These are phyloP conservation scores for Myrmaecium sp. DNA, from an alignment of 2,329 filamentous ascomycete genomes.

Conservation along the genomic window DNA sequence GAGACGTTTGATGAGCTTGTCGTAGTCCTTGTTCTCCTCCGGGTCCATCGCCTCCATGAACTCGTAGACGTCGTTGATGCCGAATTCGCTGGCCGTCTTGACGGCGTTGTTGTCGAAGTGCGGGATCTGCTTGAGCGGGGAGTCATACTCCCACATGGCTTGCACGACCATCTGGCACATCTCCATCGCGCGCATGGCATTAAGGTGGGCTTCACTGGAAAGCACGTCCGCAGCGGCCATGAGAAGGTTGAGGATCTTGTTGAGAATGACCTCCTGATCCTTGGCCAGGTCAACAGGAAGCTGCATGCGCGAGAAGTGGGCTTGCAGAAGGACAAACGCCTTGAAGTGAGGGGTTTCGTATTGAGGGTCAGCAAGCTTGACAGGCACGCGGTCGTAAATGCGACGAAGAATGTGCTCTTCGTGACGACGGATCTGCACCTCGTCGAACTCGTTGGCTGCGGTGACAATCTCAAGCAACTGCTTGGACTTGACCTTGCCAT, in stretches of 20 bases:
- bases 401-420: slow-evolving; percentile 76
- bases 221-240: slow-evolving; percentile 90
- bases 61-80: slow-evolving; percentile 84
- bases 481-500: slow-evolving; percentile 81
- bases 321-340: slow-evolving; percentile 89
- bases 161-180: slow-evolving; percentile 99
- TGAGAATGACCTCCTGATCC: slow-evolving; percentile 78
- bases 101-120: slow-evolving; percentile 77
- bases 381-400: slow-evolving; percentile 85
- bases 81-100: slow-evolving; percentile 63
- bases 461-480: slow-evolving; percentile 93
- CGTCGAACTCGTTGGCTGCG: slow-evolving; percentile 90
- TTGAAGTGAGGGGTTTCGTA: slow-evolving; percentile 98
- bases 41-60: slow-evolving; percentile 99
- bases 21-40: slow-evolving; percentile 73
- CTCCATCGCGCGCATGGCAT: slow-evolving; percentile 97
- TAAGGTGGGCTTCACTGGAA: slow-evolving; percentile 87
- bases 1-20: slow-evolving; percentile 58
- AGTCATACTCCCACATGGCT: slow-evolving; percentile 97
- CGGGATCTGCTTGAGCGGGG: slow-evolving; percentile 91
- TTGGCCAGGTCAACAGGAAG: slow-evolving; percentile 89
- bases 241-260: slow-evolving; percentile 71
- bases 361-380: slow-evolving; percentile 77
- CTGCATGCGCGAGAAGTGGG: slow-evolving; percentile 95
- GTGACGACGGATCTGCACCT: slow-evolving; percentile 83